Percentiles rank a stretch among this genome's conserved stretches.
Evolutionary conservation across 2,329 filamentous ascomycete genomes (phyloP).

Genomic region (Fusarium abutilonis): DNA sequence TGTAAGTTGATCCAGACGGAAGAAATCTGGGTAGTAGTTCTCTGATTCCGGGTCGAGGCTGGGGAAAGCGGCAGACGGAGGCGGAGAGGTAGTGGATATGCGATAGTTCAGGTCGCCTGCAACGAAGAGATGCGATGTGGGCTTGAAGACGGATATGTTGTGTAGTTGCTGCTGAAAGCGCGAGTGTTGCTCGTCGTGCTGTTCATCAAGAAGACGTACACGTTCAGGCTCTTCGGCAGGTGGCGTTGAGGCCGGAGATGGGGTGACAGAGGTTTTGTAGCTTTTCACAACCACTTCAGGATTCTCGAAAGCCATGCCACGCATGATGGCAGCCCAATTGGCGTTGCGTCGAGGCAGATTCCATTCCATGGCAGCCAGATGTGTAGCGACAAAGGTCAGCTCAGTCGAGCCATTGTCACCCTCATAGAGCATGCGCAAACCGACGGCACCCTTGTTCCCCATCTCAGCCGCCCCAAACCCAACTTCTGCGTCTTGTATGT

Average conservation of each 20-base stretch:
- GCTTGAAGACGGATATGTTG: slow-evolving; percentile 75
- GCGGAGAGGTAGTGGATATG: slow-evolving; percentile 74
- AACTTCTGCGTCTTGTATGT: slow-evolving; percentile 80
- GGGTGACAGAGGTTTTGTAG: slow-evolving; percentile 40
- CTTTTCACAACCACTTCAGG: slow-evolving; percentile 53
- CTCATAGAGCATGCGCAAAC: slow-evolving; percentile 73
- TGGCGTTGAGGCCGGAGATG: slow-evolving; percentile 38
- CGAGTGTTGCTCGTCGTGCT: slow-evolving; percentile 49
- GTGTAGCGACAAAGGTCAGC: slow-evolving; percentile 87
- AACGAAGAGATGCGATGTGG: slow-evolving; percentile 81
- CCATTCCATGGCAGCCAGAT: slow-evolving; percentile 88
- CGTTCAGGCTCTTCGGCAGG: slow-evolving; percentile 44
- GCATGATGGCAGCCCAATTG: slow-evolving; percentile 88
- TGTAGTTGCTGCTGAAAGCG: slow-evolving; percentile 59
- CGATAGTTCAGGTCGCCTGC: slow-evolving; percentile 96
- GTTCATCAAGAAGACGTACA: slow-evolving; percentile 49
- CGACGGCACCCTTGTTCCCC: slow-evolving; percentile 96
- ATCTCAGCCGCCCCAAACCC: slow-evolving; percentile 88
- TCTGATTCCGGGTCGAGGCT: slow-evolving; percentile 64
- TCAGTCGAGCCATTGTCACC: slow-evolving; percentile 58
- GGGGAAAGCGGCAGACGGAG: slow-evolving; percentile 69
- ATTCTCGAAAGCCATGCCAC: slow-evolving; percentile 78
- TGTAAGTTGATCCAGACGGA: slow-evolving; percentile 81
- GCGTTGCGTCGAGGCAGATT: slow-evolving; percentile 78
- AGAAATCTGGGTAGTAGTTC: slow-evolving; percentile 72